Percentiles rank a stretch among this genome's conserved stretches.
phyloP scores from a whole-genome alignment of 1,284 basidiomycete genomes.

The Puccinia coronata region DNA sequence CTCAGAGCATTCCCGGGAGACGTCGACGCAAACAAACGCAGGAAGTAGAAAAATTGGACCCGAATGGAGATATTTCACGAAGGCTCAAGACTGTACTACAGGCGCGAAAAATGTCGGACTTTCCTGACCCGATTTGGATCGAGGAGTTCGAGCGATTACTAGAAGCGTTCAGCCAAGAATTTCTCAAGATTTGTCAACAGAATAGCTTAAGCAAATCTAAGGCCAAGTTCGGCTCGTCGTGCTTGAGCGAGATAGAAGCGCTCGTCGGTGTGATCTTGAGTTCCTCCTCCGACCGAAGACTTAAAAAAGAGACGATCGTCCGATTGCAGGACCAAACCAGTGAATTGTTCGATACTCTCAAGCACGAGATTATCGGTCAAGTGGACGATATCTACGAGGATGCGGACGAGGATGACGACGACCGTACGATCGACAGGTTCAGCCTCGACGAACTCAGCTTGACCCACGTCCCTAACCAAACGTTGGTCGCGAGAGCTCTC shows the following conservation, averaged over 20 bases:
- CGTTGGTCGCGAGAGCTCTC: conserved; percentile 28
- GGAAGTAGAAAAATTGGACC: background rate
- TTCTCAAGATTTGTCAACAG: conserved; percentile 28
- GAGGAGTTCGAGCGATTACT: conserved; percentile 18
- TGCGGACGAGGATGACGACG: conserved; percentile 41
- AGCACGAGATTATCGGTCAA: conserved; percentile 27
- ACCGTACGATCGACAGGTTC: conserved; percentile 12
- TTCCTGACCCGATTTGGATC: conserved; percentile 29
- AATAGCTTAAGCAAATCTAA: conserved; percentile 32
- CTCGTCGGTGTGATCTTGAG: conserved; percentile 26
- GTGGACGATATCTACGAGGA: conserved; percentile 37
- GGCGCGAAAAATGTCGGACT: background rate
- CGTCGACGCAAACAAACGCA: background rate
- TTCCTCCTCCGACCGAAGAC: conserved; percentile 20
- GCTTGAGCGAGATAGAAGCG: conserved; percentile 27
- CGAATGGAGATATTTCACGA: conserved; percentile 4
- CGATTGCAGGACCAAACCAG: conserved; percentile 28
- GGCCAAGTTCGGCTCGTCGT: background rate
- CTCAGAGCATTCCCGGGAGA: conserved; percentile 16
- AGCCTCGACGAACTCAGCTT: conserved; percentile 24
- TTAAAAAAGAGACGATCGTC: conserved; percentile 9
- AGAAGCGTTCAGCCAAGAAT: conserved; percentile 33
- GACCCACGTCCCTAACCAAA: conserved; percentile 15
- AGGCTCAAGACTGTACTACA: background rate
- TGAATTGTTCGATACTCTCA: conserved; percentile 36